phyloP scores from a whole-genome alignment of 768 basidiomycete genomes.

The Grammothele lineata region DNA sequence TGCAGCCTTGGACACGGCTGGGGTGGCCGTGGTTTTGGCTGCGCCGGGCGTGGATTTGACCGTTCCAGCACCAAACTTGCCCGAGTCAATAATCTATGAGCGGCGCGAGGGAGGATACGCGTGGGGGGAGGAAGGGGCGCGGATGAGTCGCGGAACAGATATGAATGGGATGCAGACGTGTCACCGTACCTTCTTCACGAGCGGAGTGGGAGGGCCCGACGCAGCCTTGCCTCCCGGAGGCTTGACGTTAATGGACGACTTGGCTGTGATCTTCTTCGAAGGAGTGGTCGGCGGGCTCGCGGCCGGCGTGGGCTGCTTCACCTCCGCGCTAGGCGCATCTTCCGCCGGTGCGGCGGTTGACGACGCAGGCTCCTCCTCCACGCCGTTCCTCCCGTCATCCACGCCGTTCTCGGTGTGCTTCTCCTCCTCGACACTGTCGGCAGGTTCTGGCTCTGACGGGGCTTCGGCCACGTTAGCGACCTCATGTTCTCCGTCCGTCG shows the following conservation, averaged over 20 bases:
- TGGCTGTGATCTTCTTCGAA: slow-evolving; percentile 22
- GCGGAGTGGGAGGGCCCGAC: slow-evolving; percentile 43
- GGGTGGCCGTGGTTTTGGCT: slow-evolving; percentile 37
- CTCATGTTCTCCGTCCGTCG: slow-evolving; percentile 34
- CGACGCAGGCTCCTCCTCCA: slow-evolving; percentile 10
- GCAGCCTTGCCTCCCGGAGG: slow-evolving; percentile 42
- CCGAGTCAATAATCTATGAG: slow-evolving; percentile 55
- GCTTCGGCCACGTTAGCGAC: slow-evolving; percentile 29
- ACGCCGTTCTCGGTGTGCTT: slow-evolving; percentile 11
- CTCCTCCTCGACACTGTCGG: slow-evolving; percentile 14
- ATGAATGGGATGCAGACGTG: slow-evolving; percentile 19
- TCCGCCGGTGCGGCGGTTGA: not conserved
- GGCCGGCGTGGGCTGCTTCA: slow-evolving; percentile 12
- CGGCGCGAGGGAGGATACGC: slow-evolving; percentile 13
- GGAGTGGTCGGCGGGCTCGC: slow-evolving; percentile 15
- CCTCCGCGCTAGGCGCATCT: slow-evolving; percentile 13
- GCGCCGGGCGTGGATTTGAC: slow-evolving; percentile 40
- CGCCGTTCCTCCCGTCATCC: slow-evolving; percentile 3
- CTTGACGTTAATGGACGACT: slow-evolving; percentile 36
- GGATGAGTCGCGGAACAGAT: slow-evolving; percentile 4
- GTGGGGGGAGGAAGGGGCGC: not conserved
- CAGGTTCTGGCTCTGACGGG: slow-evolving; percentile 15
- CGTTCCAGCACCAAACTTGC: slow-evolving; percentile 59
- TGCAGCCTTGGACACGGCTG: slow-evolving; percentile 32
- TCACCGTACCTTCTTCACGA: slow-evolving; percentile 64